Evolutionary conservation across 2,329 filamentous ascomycete species (phyloP).

Genomic region (Exutisphaerella laricina): DNA sequence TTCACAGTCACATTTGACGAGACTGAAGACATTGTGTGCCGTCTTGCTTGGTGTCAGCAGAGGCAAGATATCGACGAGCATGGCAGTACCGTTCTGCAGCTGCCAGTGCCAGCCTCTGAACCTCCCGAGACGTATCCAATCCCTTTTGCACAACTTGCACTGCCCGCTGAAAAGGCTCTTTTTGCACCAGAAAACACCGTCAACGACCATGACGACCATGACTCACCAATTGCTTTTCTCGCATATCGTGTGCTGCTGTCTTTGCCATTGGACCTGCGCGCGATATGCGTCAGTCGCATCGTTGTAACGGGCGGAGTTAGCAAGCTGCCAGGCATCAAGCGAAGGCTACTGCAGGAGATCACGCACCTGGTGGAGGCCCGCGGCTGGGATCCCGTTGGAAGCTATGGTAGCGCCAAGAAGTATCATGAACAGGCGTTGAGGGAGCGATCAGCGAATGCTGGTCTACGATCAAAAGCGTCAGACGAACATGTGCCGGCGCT

Average conservation of each 20-base stretch:
- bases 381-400: constrained; percentile 73
- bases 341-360: constrained; percentile 71
- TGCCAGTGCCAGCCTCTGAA: constrained; percentile 23
- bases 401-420: constrained; percentile 51
- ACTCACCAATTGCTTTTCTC: constrained; percentile 69
- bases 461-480: constrained; percentile 4
- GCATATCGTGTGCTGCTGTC: constrained; percentile 70
- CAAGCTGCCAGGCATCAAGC: constrained; percentile 70
- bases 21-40: constrained; percentile 70
- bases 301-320: constrained; percentile 79
- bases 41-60: constrained; percentile 67
- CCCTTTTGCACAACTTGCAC: constrained; percentile 63
- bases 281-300: constrained; percentile 81
- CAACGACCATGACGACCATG: constrained; percentile 74
- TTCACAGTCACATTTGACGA: constrained; percentile 57
- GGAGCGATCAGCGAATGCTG: constrained; percentile 19
- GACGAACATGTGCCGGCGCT: constrained; percentile 10
- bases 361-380: constrained; percentile 57
- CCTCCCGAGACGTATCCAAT: constrained; percentile 49
- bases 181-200: constrained; percentile 54
- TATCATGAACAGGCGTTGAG: constrained; percentile 13
- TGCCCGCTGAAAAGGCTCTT: constrained; percentile 69
- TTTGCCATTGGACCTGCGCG: constrained; percentile 75
- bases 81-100: constrained; percentile 14
- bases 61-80: constrained; percentile 26